These are phyloP conservation scores for Graphilbum ipis-grandicollis DNA, from an alignment of 2,329 filamentous ascomycete genomes.

Conservation along the genomic window DNA sequence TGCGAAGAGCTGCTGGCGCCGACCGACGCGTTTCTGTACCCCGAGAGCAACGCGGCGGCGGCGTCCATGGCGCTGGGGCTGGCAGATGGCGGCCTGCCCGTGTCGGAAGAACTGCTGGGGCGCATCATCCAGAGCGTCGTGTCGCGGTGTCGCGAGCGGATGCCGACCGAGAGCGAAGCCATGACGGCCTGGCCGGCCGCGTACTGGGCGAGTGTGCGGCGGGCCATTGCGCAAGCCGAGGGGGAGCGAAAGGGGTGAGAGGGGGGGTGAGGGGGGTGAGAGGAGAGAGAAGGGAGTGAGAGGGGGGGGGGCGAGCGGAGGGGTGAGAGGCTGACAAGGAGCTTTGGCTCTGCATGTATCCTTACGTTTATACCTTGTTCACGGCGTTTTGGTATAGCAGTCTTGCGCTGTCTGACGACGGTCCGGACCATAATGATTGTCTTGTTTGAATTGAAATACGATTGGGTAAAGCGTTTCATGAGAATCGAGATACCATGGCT, in stretches of 20 bases:
- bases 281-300: neutral
- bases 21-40: constrained; percentile 46
- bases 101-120: constrained; percentile 44
- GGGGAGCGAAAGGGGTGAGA: constrained; percentile 10
- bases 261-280: constrained; percentile 3
- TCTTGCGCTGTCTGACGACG: no score
- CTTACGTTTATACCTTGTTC: no score
- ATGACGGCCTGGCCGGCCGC: constrained; percentile 39
- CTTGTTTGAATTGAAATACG: no score
- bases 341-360: no score
- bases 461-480: no score
- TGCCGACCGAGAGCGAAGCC: constrained; percentile 40
- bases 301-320: no score
- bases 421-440: no score
- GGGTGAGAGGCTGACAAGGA: no score
- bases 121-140: constrained; percentile 47
- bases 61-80: neutral
- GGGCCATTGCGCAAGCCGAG: constrained; percentile 21
- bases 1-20: constrained; percentile 43
- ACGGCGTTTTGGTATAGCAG: no score
- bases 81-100: constrained; percentile 23
- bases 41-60: constrained; percentile 28
- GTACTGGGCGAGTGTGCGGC: constrained; percentile 42
- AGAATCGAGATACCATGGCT: constrained; percentile 19
- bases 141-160: constrained; percentile 36